Percentiles rank a stretch among this genome's conserved stretches.
phyloP scores from a whole-genome alignment of 2,329 filamentous ascomycete genomes.

The Chrysosporium keratinophilum region DNA sequence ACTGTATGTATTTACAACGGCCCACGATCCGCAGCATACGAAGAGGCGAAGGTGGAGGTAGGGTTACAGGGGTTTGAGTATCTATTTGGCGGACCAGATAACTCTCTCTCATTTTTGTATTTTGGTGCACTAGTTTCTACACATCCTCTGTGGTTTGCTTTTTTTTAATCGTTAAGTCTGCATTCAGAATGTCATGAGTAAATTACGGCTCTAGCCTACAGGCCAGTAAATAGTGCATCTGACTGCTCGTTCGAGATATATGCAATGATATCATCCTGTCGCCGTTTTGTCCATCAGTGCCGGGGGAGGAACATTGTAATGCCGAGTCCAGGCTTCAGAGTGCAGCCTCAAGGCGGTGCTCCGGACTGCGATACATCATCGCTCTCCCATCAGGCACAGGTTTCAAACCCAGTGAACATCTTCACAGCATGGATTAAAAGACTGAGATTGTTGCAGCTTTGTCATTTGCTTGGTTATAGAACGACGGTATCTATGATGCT shows the following conservation, averaged over 20 bases:
- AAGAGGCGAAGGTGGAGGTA: not conserved
- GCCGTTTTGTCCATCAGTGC: not conserved
- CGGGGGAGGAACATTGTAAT: conserved; percentile 8
- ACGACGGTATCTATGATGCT: not conserved
- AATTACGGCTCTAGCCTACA: too few species aligned
- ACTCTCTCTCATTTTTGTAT: not conserved
- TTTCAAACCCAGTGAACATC: not conserved
- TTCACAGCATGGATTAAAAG: not conserved
- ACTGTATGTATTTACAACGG: too few species aligned
- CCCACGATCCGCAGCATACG: too few species aligned
- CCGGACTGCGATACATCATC: not conserved
- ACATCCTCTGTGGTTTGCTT: not conserved
- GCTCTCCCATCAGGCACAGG: not conserved
- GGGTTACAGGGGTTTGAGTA: not conserved
- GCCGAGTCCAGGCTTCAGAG: not conserved
- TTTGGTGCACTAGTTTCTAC: not conserved
- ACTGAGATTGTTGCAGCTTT: not conserved
- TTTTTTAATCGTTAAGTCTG: not conserved
- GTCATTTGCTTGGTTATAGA: not conserved
- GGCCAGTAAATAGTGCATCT: not conserved
- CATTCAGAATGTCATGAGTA: not conserved
- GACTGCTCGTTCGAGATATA: not conserved
- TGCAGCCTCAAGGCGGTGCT: not conserved
- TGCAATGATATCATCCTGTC: not conserved
- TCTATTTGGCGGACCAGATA: not conserved